Conservation (phyloP, 192 early-diverging fungal genomes). For the Podochytrium sp. region DNA sequence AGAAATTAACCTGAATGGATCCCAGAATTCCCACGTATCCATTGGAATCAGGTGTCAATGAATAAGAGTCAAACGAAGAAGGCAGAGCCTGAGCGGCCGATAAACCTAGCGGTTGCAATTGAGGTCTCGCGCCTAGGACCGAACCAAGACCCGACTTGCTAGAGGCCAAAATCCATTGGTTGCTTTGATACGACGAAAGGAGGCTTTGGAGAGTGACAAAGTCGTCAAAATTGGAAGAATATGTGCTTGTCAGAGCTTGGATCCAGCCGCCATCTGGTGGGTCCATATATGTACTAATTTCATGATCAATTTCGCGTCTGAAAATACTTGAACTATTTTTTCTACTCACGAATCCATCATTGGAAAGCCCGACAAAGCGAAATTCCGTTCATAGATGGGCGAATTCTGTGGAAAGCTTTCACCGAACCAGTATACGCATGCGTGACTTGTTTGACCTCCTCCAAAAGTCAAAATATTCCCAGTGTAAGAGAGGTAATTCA, state of each 20-base stretch:
- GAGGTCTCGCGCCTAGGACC: constrained; percentile 7
- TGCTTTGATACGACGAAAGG: not conserved
- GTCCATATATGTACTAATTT: constrained; percentile 26
- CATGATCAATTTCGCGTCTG: not conserved
- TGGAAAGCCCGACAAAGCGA: constrained; percentile 6
- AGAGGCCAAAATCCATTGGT: constrained; percentile 5
- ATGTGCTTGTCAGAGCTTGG: not conserved
- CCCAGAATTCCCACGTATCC: constrained; percentile 20
- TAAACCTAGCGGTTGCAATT: not conserved
- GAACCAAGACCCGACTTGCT: not conserved
- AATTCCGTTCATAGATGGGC: constrained; percentile 22
- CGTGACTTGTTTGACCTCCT: not conserved
- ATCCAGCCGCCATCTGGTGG: constrained; percentile 31
- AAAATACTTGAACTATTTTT: not conserved
- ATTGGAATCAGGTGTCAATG: not conserved
- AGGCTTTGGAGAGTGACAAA: not conserved
- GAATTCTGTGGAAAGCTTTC: constrained; percentile 36
- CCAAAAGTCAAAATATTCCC: not conserved
- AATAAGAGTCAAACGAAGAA: not conserved
- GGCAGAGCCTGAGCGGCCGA: not conserved
- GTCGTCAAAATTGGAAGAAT: not conserved
- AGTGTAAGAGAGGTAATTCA: not conserved
- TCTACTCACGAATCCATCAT: constrained; percentile 10
- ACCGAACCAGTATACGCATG: constrained; percentile 52
- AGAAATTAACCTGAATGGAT: constrained; percentile 2